Evolutionary conservation across 2,329 filamentous ascomycete genomes (phyloP).

Genomic region (Penicillium sp.): DNA sequence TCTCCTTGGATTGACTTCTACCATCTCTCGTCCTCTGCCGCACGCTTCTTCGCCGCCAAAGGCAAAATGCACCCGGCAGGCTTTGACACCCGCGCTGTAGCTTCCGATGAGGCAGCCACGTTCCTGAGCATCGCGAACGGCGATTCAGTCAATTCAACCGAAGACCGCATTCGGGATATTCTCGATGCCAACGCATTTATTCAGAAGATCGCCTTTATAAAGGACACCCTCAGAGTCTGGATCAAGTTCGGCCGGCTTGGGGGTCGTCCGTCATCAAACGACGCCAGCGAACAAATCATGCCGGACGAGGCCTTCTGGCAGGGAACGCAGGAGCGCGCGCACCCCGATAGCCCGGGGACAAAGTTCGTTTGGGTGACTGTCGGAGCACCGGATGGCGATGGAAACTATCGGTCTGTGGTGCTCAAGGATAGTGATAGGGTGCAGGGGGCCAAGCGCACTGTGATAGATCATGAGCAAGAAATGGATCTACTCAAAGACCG

Average conservation of each 20-base stretch:
- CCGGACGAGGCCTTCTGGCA: slow-evolving; percentile 39
- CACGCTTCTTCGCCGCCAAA: slow-evolving; percentile 41
- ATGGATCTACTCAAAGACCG: slow-evolving; percentile 32
- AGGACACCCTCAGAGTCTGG: slow-evolving; percentile 42
- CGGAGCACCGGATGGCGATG: slow-evolving; percentile 47
- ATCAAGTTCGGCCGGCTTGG: slow-evolving; percentile 39
- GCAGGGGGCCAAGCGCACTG: slow-evolving; percentile 18
- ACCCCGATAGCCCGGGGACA: slow-evolving; percentile 44
- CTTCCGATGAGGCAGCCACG: slow-evolving; percentile 41
- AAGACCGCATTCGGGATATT: slow-evolving; percentile 42
- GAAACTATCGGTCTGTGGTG: slow-evolving; percentile 40
- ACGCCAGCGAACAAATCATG: slow-evolving; percentile 14
- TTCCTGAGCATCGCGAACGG: slow-evolving; percentile 42
- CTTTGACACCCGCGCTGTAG: slow-evolving; percentile 42
- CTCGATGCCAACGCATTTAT: slow-evolving; percentile 45
- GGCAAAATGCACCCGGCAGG: slow-evolving; percentile 44
- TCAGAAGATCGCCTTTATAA: slow-evolving; percentile 43
- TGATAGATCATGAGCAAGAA: slow-evolving; percentile 25
- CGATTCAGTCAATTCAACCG: slow-evolving; percentile 30
- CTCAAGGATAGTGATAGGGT: slow-evolving; percentile 27
- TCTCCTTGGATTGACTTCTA: slow-evolving; percentile 49
- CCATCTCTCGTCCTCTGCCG: slow-evolving; percentile 47
- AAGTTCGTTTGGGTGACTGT: slow-evolving; percentile 53
- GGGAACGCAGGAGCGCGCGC: slow-evolving; percentile 41
- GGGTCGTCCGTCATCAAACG: slow-evolving; percentile 27